Percentiles rank a stretch among this genome's conserved stretches.
These are phyloP conservation scores for Hymenoscyphus occultus DNA, from an alignment of 2,329 filamentous ascomycete species.

Conservation along the genomic window DNA sequence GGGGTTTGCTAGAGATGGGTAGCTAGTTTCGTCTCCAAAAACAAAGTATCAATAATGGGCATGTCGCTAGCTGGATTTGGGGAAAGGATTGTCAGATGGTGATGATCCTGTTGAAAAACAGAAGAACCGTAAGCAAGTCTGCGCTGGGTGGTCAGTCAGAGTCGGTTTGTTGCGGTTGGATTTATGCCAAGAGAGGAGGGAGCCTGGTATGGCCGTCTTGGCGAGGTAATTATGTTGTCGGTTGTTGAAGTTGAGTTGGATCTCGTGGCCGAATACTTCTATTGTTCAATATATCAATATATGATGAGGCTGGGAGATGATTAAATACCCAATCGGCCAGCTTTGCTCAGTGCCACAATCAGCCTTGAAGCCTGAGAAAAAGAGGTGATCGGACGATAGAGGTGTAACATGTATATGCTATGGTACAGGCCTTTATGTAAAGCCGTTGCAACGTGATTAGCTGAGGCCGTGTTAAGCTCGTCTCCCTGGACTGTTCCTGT, in stretches of 20 bases:
- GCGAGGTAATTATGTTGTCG: constrained; percentile 1
- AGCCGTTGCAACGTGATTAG: constrained; percentile 4
- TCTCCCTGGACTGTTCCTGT: not conserved
- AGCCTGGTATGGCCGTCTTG: constrained; percentile 6
- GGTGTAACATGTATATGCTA: not conserved
- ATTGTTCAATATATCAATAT: not conserved
- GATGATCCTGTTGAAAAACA: not conserved
- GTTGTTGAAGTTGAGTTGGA: not conserved
- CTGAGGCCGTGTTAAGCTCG: not conserved
- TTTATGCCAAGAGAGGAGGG: constrained; percentile 5
- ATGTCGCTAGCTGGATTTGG: not conserved
- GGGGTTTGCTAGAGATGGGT: not conserved
- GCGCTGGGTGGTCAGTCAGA: constrained; percentile 3
- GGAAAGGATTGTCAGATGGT: not conserved
- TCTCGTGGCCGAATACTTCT: not conserved
- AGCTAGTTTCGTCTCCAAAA: not conserved
- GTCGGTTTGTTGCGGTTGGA: constrained; percentile 7
- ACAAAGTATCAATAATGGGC: too few relatives aligned
- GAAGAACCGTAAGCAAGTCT: not conserved
- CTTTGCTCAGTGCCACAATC: not conserved
- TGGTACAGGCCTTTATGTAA: not conserved
- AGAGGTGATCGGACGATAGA: not conserved
- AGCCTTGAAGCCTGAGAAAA: not conserved
- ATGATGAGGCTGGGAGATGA: not conserved
- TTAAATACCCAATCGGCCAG: not conserved